These are phyloP conservation scores for Candida labiduridarum DNA, from an alignment of 1,139 yeast species.

Conservation along the genomic window DNA sequence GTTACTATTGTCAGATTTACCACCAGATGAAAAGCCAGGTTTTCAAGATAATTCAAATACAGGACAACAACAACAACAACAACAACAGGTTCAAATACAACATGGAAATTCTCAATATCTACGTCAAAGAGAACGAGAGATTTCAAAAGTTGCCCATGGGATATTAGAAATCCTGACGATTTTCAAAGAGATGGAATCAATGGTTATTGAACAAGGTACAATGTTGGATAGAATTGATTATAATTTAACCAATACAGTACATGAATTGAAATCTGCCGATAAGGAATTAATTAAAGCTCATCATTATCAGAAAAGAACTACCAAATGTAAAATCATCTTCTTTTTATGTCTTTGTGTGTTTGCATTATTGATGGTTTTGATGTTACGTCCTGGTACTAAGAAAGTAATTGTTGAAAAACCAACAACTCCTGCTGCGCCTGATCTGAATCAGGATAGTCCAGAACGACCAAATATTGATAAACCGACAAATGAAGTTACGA, in stretches of 20 bases:
- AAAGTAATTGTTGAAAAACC: slow-evolving; percentile 29
- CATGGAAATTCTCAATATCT: slow-evolving; percentile 44
- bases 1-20: slow-evolving; percentile 3
- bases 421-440: slow-evolving; percentile 4
- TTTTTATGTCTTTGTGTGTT: slow-evolving; percentile 70
- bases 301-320: slow-evolving; percentile 81
- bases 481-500: no score
- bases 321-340: slow-evolving; percentile 86
- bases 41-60: neutral
- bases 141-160: slow-evolving; percentile 88
- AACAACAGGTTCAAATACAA: slow-evolving; percentile 36
- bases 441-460: neutral
- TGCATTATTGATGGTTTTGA: slow-evolving; percentile 68
- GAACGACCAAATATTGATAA: no score
- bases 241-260: slow-evolving; percentile 77
- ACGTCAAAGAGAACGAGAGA: slow-evolving; percentile 83
- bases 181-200: slow-evolving; percentile 86
- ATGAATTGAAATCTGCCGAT: slow-evolving; percentile 75
- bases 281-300: slow-evolving; percentile 78
- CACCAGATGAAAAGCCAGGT: slow-evolving; percentile 7
- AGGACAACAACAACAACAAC: slow-evolving; percentile 27
- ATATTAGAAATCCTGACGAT: slow-evolving; percentile 91
- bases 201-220: slow-evolving; percentile 96
- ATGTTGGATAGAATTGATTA: slow-evolving; percentile 90
- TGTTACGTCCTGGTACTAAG: slow-evolving; percentile 60